phyloP scores from a whole-genome alignment of 176 grass and related monocot genomes.

The Oryza glumipatula region DNA sequence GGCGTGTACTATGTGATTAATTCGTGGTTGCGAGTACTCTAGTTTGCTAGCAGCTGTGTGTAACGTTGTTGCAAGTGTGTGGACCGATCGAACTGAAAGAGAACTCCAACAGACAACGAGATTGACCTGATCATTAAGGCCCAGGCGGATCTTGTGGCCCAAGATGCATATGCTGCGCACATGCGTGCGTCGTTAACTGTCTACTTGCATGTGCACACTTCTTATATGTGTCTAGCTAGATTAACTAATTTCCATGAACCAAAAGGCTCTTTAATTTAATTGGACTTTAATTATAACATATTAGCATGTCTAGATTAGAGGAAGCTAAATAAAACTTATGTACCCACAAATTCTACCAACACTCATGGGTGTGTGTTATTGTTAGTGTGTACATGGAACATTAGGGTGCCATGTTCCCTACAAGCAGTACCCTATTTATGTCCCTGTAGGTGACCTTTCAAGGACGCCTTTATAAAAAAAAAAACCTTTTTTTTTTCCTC shows the following conservation, averaged over 20 bases:
- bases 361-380: background rate
- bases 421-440: too few species aligned
- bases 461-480: background rate
- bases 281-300: background rate
- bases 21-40: too few species aligned
- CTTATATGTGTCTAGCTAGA: background rate
- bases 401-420: background rate
- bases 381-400: background rate
- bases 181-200: conserved; percentile 1
- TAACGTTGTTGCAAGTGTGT: conserved; percentile 1
- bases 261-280: background rate
- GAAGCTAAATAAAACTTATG: background rate
- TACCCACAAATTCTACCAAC: background rate
- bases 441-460: background rate
- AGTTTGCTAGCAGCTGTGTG: too few species aligned
- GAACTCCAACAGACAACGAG: conserved; percentile 7
- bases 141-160: conserved; percentile 43
- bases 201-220: background rate
- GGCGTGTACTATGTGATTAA: too few species aligned
- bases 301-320: background rate
- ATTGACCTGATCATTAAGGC: conserved; percentile 27
- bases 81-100: conserved; percentile 23
- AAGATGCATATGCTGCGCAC: conserved; percentile 3
- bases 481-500: background rate
- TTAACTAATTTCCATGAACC: background rate